phyloP scores from a whole-genome alignment of 768 basidiomycete genomes.

The Macrocybe gigantea region DNA sequence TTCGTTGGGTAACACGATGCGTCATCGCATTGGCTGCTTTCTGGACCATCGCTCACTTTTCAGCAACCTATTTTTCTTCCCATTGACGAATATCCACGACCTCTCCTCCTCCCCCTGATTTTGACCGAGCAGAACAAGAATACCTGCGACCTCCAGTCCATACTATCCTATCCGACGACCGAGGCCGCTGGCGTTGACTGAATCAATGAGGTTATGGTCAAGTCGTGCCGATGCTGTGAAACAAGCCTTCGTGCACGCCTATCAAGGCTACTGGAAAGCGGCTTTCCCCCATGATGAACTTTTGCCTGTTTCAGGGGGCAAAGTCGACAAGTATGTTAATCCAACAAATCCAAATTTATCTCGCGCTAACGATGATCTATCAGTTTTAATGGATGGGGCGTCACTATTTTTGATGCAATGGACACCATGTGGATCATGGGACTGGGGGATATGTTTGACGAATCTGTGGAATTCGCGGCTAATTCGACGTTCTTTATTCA shows the following conservation, averaged over 20 bases:
- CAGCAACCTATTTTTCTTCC: not conserved
- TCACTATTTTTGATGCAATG: slow-evolving; percentile 71
- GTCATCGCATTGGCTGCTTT: slow-evolving; percentile 13
- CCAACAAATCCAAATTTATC: not conserved
- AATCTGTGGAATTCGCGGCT: slow-evolving; percentile 48
- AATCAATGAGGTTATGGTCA: slow-evolving; percentile 29
- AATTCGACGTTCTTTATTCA: slow-evolving; percentile 39
- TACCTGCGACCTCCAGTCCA: slow-evolving; percentile 4
- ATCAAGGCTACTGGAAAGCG: slow-evolving; percentile 43
- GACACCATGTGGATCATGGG: slow-evolving; percentile 84
- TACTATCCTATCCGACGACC: slow-evolving; percentile 5
- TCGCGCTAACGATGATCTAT: not conserved
- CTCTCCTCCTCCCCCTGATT: slow-evolving; percentile 5
- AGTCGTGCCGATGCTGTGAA: slow-evolving; percentile 48
- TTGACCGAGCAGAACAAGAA: not conserved
- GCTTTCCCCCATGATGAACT: slow-evolving; percentile 58
- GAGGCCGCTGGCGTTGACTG: not conserved
- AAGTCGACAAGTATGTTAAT: slow-evolving; percentile 46
- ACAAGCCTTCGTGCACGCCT: slow-evolving; percentile 57
- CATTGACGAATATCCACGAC: not conserved
- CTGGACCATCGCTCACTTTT: slow-evolving; percentile 10
- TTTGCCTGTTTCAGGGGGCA: slow-evolving; percentile 40
- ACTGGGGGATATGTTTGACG: slow-evolving; percentile 54
- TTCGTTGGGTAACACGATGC: slow-evolving; percentile 19
- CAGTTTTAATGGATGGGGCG: slow-evolving; percentile 73